Base-by-base conservation (phyloP, 352 stramenopile species). In the Halophytophthora polymorphica region DNA sequence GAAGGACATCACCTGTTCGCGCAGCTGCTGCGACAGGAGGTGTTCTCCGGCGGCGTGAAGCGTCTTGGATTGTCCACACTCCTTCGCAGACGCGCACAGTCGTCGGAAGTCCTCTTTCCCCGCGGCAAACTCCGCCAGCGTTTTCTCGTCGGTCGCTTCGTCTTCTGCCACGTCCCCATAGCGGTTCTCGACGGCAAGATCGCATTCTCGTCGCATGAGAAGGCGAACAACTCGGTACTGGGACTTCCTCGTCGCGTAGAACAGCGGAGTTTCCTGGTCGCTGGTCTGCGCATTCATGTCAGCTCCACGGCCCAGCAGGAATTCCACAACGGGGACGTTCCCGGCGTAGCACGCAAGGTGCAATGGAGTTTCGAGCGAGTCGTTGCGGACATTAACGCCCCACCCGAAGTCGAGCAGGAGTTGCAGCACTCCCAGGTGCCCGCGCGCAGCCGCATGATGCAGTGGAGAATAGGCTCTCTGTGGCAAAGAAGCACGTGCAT, bases 161-260 rank as follows among this genome's bases (percentile, higher is more conserved):
- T 93, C 84, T 29, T 90, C 61, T 11, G 82, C 79, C 0, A 77
- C 25, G 38, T 94, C 84, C 0, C 77, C 78, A 49, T 83, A 93
- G 12, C 76, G 67, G 47, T 92, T 90, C 45, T 58, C 53, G 10
- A 56, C 46, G 5, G 18, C 34, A 36, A 81, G 50, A 22, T 90
- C 65, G 42, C 78, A 87, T 39, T 91, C 84, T n/a, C 71, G 66
- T 6, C 71, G 66, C 15, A 91, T 61, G 6, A 93, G 61, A 17
- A 91, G 50, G 3, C 79, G 68, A 35, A 88, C 78, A 18, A 83
- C 51, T 44, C 73, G 66, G 44, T 85, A 71, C 25, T 87, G 71
- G 22, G 70, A 66, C 50, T 91, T 92, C 2, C 81, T 64, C 12
- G 82, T 65, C 12, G 81, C 81, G 42, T 88, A 93, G 34, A 93